Conservation (phyloP, 2,329 filamentous ascomycete genomes). For the Claviceps fusiformis region DNA sequence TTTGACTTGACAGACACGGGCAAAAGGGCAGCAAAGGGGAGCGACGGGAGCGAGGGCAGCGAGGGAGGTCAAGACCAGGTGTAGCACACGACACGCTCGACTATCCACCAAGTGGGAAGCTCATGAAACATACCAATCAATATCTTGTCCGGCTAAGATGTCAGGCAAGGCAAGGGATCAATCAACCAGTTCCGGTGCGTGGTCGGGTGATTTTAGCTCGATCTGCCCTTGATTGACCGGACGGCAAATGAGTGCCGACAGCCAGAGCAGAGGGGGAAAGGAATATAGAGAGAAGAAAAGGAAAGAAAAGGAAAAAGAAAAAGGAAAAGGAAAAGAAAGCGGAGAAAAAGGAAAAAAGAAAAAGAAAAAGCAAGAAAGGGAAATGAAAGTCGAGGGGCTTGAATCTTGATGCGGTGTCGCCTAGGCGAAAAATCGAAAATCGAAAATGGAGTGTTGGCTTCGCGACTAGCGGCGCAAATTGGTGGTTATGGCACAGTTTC, state of each 20-base stretch:
- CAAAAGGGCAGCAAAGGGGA: not conserved
- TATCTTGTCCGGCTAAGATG: not conserved
- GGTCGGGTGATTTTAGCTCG: not conserved
- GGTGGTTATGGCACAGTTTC: not conserved
- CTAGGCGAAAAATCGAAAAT: not conserved
- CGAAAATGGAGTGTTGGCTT: not conserved
- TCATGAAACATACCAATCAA: not conserved
- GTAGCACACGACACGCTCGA: not conserved
- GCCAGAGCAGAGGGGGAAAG: no score
- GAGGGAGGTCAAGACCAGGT: not conserved
- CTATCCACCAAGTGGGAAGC: not conserved
- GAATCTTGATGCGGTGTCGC: not conserved
- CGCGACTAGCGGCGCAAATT: slow-evolving; percentile 1
- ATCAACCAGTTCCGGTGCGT: not conserved
- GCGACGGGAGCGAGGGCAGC: not conserved
- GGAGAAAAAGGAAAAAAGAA: no score
- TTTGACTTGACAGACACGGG: no score
- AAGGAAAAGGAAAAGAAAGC: not conserved
- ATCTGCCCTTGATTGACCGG: not conserved
- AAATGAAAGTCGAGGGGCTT: no score
- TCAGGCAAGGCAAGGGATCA: not conserved
- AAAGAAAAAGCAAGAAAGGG: no score
- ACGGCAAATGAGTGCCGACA: not conserved
- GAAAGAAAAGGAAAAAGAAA: not conserved
- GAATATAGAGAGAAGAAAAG: not conserved